phyloP scores from a whole-genome alignment of 768 basidiomycete genomes.

The Calocybe indica region DNA sequence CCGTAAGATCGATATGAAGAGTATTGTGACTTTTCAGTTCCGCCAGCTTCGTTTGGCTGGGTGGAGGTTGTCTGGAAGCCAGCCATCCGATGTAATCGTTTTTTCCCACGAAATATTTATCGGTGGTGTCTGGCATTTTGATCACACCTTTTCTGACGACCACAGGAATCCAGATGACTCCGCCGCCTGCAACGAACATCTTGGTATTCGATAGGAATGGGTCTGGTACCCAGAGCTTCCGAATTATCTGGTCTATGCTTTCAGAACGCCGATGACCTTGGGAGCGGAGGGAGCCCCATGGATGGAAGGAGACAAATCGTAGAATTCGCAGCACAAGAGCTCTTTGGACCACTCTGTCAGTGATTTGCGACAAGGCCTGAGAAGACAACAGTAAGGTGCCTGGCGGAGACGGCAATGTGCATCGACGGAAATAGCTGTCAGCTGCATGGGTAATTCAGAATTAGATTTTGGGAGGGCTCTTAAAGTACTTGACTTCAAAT shows the following conservation, averaged over 20 bases:
- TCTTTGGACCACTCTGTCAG: constrained; percentile 27
- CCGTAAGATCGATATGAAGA: constrained; percentile 11
- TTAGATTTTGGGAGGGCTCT: not conserved
- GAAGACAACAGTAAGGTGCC: constrained; percentile 46
- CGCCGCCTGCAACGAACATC: constrained; percentile 50
- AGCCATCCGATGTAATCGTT: constrained; percentile 48
- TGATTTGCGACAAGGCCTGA: constrained; percentile 23
- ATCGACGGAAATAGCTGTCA: constrained; percentile 30
- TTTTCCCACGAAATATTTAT: not conserved
- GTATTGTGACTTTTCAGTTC: constrained; percentile 8
- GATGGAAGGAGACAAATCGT: constrained; percentile 65
- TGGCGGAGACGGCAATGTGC: constrained; percentile 35
- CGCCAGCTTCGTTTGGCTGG: constrained; percentile 23
- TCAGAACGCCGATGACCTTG: constrained; percentile 48
- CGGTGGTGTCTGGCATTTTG: constrained; percentile 10
- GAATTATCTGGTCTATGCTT: constrained; percentile 42
- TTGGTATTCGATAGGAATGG: constrained; percentile 15
- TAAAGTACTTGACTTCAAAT: constrained; percentile 6
- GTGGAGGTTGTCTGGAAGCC: constrained; percentile 51
- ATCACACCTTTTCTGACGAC: constrained; percentile 21
- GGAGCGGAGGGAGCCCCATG: constrained; percentile 70
- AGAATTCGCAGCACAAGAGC: constrained; percentile 49
- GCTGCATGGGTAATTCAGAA: constrained; percentile 22
- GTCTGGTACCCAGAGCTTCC: constrained; percentile 38
- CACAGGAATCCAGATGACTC: constrained; percentile 61